Conservation (phyloP, 129 eudicot genomes). For the Silybum marianum region DNA sequence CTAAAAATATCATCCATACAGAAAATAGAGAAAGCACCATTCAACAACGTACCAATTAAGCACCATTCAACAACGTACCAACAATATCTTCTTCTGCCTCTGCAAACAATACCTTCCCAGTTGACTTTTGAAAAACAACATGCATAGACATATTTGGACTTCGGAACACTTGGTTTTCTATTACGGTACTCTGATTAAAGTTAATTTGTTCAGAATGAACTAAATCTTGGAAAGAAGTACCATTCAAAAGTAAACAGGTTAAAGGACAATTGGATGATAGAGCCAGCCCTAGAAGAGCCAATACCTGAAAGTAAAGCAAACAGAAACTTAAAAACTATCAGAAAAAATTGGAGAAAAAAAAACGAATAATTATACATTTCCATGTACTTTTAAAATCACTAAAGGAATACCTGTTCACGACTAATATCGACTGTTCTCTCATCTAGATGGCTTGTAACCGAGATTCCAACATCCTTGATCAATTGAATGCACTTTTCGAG, state of each 20-base stretch:
- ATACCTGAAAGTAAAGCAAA: background rate
- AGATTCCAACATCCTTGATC: slow-evolving; percentile 18
- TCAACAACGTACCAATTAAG: background rate
- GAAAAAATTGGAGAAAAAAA: background rate
- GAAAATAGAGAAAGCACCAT: background rate
- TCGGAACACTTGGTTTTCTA: background rate
- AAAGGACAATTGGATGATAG: background rate
- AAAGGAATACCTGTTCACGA: background rate
- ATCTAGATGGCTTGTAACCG: background rate
- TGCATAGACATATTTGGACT: slow-evolving; percentile 4
- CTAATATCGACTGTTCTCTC: slow-evolving; percentile 3
- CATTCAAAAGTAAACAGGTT: background rate
- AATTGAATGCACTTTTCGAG: background rate
- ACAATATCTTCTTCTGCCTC: slow-evolving; percentile 30
- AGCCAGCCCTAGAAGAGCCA: background rate
- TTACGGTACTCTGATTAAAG: too few species aligned
- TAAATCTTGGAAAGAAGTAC: background rate
- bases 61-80: slow-evolving; percentile 24
- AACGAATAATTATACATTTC: too few species aligned
- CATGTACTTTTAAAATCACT: background rate
- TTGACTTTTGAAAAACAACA: slow-evolving; percentile 17
- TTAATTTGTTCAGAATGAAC: background rate
- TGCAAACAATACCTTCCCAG: slow-evolving; percentile 19
- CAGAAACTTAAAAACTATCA: background rate
- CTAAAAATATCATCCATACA: slow-evolving; percentile 21